Percentiles rank a stretch among this genome's conserved stretches.
These are phyloP conservation scores for Saccharum officinarum DNA, from an alignment of 176 grass and related monocot species.

Conservation along the genomic window DNA sequence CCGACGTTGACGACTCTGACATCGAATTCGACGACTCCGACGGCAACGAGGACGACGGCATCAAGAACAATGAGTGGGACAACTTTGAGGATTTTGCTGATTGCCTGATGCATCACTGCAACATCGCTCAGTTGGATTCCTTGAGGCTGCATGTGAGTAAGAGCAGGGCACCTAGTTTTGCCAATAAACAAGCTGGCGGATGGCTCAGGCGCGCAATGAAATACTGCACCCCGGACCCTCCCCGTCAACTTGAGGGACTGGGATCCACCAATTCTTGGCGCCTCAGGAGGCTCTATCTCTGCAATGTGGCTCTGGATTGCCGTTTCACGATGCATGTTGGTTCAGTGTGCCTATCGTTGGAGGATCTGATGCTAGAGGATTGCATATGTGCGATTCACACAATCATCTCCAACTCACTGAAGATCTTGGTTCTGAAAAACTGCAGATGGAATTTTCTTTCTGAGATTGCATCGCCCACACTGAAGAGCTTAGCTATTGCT, in stretches of 20 bases:
- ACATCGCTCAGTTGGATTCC: background rate
- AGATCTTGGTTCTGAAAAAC: slow-evolving; percentile 9
- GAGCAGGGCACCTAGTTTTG: background rate
- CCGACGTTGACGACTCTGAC: background rate
- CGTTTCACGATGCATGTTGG: background rate
- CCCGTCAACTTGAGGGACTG: background rate
- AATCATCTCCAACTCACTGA: slow-evolving; percentile 4
- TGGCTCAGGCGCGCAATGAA: slow-evolving; percentile 18
- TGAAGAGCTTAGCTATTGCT: background rate
- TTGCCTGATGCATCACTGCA: background rate
- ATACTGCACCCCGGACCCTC: background rate
- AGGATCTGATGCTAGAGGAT: background rate
- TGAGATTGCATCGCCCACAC: background rate
- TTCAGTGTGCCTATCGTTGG: background rate
- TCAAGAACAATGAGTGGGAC: background rate
- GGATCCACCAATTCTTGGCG: background rate
- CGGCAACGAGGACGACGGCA: too few species aligned
- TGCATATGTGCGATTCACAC: background rate
- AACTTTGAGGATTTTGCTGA: background rate
- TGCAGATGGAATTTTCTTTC: background rate
- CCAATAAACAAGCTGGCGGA: background rate
- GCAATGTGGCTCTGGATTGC: background rate
- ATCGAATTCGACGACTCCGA: background rate
- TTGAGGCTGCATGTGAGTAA: background rate
- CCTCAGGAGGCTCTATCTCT: slow-evolving; percentile 12